Conservation (phyloP, 148 eudicot species). For the Amaranthus hypochondriacus region DNA sequence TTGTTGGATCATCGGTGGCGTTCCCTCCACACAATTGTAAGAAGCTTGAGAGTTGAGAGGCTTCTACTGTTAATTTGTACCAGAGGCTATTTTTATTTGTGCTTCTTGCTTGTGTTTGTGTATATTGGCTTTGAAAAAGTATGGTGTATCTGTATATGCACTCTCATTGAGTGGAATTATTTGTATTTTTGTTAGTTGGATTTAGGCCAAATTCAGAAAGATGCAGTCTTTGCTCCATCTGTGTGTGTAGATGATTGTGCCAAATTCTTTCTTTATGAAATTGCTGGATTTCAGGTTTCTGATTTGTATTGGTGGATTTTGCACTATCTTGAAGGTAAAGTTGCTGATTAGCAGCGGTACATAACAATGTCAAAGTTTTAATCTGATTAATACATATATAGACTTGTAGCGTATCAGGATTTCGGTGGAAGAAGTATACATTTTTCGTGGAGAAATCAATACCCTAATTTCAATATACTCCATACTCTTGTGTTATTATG, state of each 20-base stretch:
- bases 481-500: no score
- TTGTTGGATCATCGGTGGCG: conserved; percentile 6
- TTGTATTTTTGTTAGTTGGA: conserved; percentile 17
- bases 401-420: no score
- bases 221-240: conserved; percentile 1
- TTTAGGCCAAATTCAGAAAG: neutral
- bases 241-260: conserved; percentile 5
- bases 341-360: neutral
- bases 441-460: no score
- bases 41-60: neutral
- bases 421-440: no score
- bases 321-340: neutral
- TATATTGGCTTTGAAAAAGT: conserved; percentile 20
- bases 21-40: neutral
- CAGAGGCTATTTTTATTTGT: neutral
- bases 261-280: neutral
- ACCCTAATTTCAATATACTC: no score
- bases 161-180: neutral
- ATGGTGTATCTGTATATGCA: conserved; percentile 15
- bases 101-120: conserved; percentile 17
- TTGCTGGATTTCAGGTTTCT: neutral
- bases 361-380: no score
- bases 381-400: no score
- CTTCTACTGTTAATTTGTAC: neutral
- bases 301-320: neutral